Evolutionary conservation across 495 filamentous ascomycete genomes (phyloP).

Genomic region (Aspergillus diversus): DNA sequence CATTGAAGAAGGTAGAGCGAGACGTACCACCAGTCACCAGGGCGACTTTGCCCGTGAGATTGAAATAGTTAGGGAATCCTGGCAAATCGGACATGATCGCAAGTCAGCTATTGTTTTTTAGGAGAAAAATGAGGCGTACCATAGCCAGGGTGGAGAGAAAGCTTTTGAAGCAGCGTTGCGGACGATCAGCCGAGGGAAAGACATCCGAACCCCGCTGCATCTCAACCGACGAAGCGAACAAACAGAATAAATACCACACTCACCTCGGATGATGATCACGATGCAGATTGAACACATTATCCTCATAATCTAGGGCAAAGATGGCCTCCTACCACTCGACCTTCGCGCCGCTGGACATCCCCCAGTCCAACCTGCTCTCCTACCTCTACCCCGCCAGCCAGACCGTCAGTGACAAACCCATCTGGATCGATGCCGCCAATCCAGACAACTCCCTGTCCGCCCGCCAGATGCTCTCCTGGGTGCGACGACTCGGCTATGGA

Average conservation of each 20-base stretch:
- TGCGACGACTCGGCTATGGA: slow-evolving; percentile 45
- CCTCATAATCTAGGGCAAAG: background rate
- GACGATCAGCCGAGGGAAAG: too few species aligned
- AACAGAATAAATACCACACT: background rate
- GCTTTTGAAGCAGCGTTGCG: background rate
- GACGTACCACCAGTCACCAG: slow-evolving; percentile 77
- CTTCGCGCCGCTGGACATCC: slow-evolving; percentile 40
- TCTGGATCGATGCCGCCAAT: slow-evolving; percentile 50
- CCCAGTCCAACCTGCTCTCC: slow-evolving; percentile 44
- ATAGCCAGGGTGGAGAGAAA: background rate
- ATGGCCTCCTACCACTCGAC: slow-evolving; percentile 10
- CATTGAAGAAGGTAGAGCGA: background rate
- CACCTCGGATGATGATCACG: too few species aligned
- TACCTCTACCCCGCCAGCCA: slow-evolving; percentile 47
- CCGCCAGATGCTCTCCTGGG: slow-evolving; percentile 44
- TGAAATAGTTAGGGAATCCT: slow-evolving; percentile 79
- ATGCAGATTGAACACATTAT: too few species aligned
- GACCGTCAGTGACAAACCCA: slow-evolving; percentile 37
- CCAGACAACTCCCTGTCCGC: slow-evolving; percentile 35
- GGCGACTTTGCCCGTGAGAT: slow-evolving; percentile 85
- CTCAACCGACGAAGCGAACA: background rate
- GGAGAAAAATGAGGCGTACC: background rate
- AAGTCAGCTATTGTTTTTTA: background rate
- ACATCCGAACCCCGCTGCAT: too few species aligned
- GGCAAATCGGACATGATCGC: slow-evolving; percentile 14